These are phyloP conservation scores for Fusarium floridanum DNA, from an alignment of 2,329 filamentous ascomycete species.

Conservation along the genomic window DNA sequence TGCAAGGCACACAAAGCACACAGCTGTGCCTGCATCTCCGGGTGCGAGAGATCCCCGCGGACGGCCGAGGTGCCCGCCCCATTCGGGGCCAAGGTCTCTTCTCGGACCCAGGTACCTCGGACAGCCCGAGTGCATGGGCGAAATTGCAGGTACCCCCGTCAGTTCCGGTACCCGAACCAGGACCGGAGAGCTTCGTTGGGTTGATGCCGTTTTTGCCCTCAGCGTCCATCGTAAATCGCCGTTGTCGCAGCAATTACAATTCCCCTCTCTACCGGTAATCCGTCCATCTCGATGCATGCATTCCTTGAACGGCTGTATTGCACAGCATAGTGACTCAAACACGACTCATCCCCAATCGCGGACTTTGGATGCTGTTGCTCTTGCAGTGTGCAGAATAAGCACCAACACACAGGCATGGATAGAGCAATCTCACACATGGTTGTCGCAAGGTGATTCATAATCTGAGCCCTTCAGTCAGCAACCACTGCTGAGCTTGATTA, in stretches of 20 bases:
- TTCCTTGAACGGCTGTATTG: background rate
- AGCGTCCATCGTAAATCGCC: background rate
- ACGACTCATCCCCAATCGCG: background rate
- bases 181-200: slow-evolving; percentile 16
- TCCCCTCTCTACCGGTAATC: slow-evolving; percentile 2
- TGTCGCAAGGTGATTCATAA: slow-evolving; percentile 41
- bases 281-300: background rate
- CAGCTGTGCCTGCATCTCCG: background rate
- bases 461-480: slow-evolving; percentile 35
- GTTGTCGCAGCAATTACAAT: slow-evolving; percentile 6
- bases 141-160: slow-evolving; percentile 25
- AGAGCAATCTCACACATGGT: slow-evolving; percentile 37
- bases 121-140: slow-evolving; percentile 5
- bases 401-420: slow-evolving; percentile 13
- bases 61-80: slow-evolving; percentile 19
- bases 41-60: slow-evolving; percentile 25
- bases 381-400: slow-evolving; percentile 16
- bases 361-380: background rate
- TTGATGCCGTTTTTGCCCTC: slow-evolving; percentile 8
- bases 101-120: slow-evolving; percentile 36
- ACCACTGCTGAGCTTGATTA: slow-evolving; percentile 32
- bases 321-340: slow-evolving; percentile 11
- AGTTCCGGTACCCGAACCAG: slow-evolving; percentile 30
- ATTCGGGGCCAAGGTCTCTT: slow-evolving; percentile 31
- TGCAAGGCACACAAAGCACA: background rate